Conservation (phyloP, 495 filamentous ascomycete genomes). For the Lasiosphaeriaceae sp. region DNA sequence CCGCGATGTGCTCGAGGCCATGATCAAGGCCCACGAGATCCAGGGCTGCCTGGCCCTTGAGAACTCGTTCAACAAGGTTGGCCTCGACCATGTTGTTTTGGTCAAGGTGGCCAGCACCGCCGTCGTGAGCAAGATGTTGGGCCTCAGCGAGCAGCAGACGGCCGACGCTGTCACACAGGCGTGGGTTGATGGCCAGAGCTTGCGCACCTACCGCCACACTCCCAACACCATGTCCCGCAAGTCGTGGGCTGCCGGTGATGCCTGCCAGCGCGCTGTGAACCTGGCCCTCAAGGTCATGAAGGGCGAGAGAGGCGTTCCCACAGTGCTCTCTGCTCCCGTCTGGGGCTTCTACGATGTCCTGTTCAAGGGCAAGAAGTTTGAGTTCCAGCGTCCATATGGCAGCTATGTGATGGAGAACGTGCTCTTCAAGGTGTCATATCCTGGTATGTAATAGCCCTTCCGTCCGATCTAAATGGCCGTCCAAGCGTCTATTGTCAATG, state of each 20-base stretch:
- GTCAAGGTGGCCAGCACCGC: constrained; percentile 97
- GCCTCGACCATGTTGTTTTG: constrained; percentile 93
- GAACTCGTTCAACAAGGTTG: constrained; percentile 98
- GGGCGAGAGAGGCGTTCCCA: constrained; percentile 86
- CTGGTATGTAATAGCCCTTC: constrained; percentile 52
- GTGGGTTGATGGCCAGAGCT: constrained; percentile 92
- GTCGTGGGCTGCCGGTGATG: constrained; percentile 97
- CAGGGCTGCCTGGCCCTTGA: constrained; percentile 94
- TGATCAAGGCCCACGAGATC: constrained; percentile 99
- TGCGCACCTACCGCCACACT: constrained; percentile 94
- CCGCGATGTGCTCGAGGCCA: constrained; percentile 88
- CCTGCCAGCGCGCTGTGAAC: constrained; percentile 94
- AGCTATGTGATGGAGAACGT: constrained; percentile 99
- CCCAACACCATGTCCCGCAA: constrained; percentile 99
- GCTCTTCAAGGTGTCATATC: constrained; percentile 98
- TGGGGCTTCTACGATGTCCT: constrained; percentile 99
- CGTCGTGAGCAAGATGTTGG: constrained; percentile 91
- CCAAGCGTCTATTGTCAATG: neutral
- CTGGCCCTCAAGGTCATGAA: constrained; percentile 88
- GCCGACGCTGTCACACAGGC: constrained; percentile 94
- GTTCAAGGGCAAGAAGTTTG: constrained; percentile 92
- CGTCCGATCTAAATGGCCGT: neutral
- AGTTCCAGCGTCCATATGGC: constrained; percentile 93
- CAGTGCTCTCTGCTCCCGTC: constrained; percentile 84
- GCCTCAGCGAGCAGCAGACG: constrained; percentile 82